These are phyloP conservation scores for barley (Hordeum vulgare) DNA, from an alignment of 176 grass and related monocot genomes.

Conservation along the genomic window MorexV3_pseudomolecules_assembly NC_058521.1:542104712-542105211, in stretches of 20 bases:
- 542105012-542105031: neutral
- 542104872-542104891: no score
- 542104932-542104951: no score
- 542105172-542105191: slow-evolving; percentile 4
- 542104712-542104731: no score
- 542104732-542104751: no score
- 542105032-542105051: slow-evolving; percentile 1
- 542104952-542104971: no score
- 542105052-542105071: slow-evolving; percentile 22
- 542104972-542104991: neutral
- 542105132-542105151: slow-evolving; percentile 9
- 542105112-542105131: slow-evolving; percentile 24
- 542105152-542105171: neutral
- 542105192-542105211: neutral
- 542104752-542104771: no score
- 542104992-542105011: neutral
- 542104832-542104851: neutral
- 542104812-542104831: neutral
- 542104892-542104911: no score
- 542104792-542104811: neutral
- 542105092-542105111: slow-evolving; percentile 1
- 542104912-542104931: no score
- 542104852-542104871: no score
- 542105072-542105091: slow-evolving; percentile 27
- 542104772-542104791: no score